A percentile compares a stretch with the other conserved stretches of the same genome.
phyloP scores from a whole-genome alignment of 805 yeast genomes.

The Kuraishia hungarica region DNA sequence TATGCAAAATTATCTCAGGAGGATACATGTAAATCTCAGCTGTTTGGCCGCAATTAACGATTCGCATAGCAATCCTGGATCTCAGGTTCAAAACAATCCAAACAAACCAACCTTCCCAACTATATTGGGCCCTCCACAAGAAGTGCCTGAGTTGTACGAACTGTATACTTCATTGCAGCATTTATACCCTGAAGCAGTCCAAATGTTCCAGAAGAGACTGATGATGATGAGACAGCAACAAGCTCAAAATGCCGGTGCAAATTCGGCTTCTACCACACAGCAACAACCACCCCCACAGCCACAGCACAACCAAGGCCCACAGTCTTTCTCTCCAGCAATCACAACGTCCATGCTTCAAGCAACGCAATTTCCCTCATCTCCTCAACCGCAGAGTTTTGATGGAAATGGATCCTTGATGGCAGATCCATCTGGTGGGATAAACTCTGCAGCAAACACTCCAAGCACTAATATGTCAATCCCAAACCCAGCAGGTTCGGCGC shows the following conservation, averaged over 20 bases:
- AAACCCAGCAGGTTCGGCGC: not conserved
- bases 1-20: slow-evolving; percentile 23
- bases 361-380: not conserved
- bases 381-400: not conserved
- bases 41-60: slow-evolving; percentile 29
- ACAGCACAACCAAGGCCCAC: not conserved
- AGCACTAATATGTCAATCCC: not conserved
- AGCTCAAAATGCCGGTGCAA: not conserved
- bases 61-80: slow-evolving; percentile 16
- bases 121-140: slow-evolving; percentile 45
- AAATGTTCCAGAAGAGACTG: slow-evolving; percentile 22
- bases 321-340: not conserved
- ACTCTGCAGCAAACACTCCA: not conserved
- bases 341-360: slow-evolving; percentile 1
- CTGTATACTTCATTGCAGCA: slow-evolving; percentile 38
- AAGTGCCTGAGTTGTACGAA: slow-evolving; percentile 42
- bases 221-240: slow-evolving; percentile 5
- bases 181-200: slow-evolving; percentile 47
- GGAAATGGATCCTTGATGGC: not conserved
- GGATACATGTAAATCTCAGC: slow-evolving; percentile 26
- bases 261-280: not conserved
- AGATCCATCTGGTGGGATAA: not conserved
- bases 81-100: slow-evolving; percentile 14
- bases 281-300: slow-evolving; percentile 6
- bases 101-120: slow-evolving; percentile 32